Base-by-base conservation (phyloP, 495 filamentous ascomycete genomes). In the Friedmanniomyces simplex region DNA sequence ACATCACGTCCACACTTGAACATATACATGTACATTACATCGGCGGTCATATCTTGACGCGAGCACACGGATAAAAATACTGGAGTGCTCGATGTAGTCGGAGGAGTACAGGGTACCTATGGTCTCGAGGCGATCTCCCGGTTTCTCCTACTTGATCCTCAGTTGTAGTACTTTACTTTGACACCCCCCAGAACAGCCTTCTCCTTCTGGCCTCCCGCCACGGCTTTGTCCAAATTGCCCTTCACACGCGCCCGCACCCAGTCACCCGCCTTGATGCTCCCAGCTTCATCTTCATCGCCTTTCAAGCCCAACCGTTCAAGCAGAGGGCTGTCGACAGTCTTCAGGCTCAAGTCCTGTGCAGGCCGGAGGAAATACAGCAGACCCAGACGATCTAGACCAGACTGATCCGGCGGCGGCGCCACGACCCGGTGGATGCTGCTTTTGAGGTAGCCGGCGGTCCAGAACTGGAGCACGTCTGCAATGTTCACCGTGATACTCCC, bases 281-380 rank as follows among this genome's bases (percentile, higher is more conserved):
- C 34, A 12, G 57, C 50, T 43, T 14, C 52, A 36, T 53, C 48
- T 30, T 63, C 46, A 34, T 63, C 46, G 21, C 47, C 39, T 16
- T 50, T 46, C 30, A 58, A 39, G 1, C 56, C 53, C 14, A 52
- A 50, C 41, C 58, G 28, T 50, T 64, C n/a, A 37, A 67, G 39
- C 36, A 67, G 12, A 14, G 64, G 64, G 48, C 58, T 62, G 28
- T 67, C 62, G 1, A 67, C 18, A 14, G 62, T 52, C 39, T 56
- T 59, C 28, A 67, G 43, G 4, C 47, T 53, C n/a, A 60, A 48
- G 21, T 64, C 62, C 24, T 55, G 32, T 16, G 59, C 21, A 21
- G 65, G 65, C 1, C 59, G 52, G 16, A 68, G 60, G 53, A 69
- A 69, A 52, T 69, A 68, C 24, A 69, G 62, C 22, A 69, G 57